Base-by-base conservation (phyloP, 805 yeast species). In the Yueomyces sp. region DNA sequence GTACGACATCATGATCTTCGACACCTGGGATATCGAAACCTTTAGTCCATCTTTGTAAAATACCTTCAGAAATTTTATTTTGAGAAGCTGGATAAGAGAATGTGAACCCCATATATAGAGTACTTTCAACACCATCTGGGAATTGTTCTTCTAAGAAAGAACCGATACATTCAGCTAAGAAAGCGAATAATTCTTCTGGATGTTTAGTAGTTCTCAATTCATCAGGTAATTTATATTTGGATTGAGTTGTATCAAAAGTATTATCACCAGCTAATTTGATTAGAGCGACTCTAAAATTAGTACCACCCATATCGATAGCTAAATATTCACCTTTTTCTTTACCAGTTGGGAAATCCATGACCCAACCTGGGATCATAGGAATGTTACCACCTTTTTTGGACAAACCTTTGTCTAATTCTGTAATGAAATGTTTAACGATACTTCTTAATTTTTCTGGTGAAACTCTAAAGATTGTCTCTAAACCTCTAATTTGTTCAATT, bases 331-430 rank as follows among this genome's bases (percentile, higher is more conserved):
- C 97, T 37, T 72, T 74, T 65, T 88, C 97, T 53, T 78, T 67
- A 49, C 97, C 97, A 40, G 90, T 79, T 49, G 96, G 96, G 69
- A 72, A 81, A 56, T 82, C 92, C 72, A 86, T 69, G 44, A 88
- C 96, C 96, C 96, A 88, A 47, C 92, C 84, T 37, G 94, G 94
- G 58, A 81, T 86, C 96, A 90, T 88, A 46, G 97, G 96, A 56
- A 86, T 85, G 62, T 81, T 81, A 45, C 90, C 92, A 42, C 90
- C 88, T 47, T 70, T 63, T 57, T 73, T 71, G 48, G 79, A 70
- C 51, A 82, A 72, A 45, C 96, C 96, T 62, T 83, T 83, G 49
- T 79, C 76, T 54, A 88, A 74, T 66, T 88, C 96, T 27, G 62
- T 47, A 42, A 82, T 73, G 64, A 88, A 88, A 59, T 81, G 94